These are phyloP conservation scores for Aphanocladium album DNA, from an alignment of 2,329 filamentous ascomycete genomes.

Conservation along the genomic window DNA sequence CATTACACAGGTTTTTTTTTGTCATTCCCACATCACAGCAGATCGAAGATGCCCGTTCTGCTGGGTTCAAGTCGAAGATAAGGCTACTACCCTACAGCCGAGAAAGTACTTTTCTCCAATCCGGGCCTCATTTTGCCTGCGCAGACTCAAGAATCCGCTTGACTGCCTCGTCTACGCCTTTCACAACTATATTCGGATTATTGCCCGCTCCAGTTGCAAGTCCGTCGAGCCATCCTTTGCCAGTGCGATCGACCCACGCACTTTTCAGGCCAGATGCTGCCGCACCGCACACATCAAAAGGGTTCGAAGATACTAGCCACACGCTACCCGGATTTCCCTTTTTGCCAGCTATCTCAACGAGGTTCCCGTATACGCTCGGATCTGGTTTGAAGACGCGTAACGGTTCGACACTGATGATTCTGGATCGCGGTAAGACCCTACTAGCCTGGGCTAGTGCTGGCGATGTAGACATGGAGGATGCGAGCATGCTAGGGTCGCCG, in stretches of 20 bases:
- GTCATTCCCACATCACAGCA: too few relatives aligned
- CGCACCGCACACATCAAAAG: constrained; percentile 68
- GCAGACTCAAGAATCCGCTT: constrained; percentile 23
- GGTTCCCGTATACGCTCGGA: constrained; percentile 54
- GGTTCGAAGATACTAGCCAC: constrained; percentile 68
- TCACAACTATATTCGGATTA: constrained; percentile 49
- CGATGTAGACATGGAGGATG: constrained; percentile 53
- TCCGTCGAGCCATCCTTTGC: constrained; percentile 60
- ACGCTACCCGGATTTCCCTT: constrained; percentile 42
- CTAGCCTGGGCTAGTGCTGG: constrained; percentile 46
- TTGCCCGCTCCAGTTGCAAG: constrained; percentile 42
- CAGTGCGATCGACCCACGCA: constrained; percentile 61
- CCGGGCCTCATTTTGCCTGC: not conserved
- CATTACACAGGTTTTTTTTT: too few relatives aligned
- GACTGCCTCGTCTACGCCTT: constrained; percentile 54
- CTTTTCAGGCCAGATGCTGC: constrained; percentile 55
- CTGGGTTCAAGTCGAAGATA: not conserved
- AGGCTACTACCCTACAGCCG: too few relatives aligned
- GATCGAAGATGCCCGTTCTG: too few relatives aligned
- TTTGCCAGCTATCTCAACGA: constrained; percentile 47
- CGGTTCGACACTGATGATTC: constrained; percentile 58
- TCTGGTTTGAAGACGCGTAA: constrained; percentile 61
- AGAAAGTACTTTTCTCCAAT: too few relatives aligned
- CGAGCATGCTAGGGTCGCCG: constrained; percentile 59
- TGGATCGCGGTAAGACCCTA: constrained; percentile 35